Percentiles rank a stretch among this genome's conserved stretches.
Conservation (phyloP, 2,329 filamentous ascomycete species). For the Ceratocystis ficicola region DNA sequence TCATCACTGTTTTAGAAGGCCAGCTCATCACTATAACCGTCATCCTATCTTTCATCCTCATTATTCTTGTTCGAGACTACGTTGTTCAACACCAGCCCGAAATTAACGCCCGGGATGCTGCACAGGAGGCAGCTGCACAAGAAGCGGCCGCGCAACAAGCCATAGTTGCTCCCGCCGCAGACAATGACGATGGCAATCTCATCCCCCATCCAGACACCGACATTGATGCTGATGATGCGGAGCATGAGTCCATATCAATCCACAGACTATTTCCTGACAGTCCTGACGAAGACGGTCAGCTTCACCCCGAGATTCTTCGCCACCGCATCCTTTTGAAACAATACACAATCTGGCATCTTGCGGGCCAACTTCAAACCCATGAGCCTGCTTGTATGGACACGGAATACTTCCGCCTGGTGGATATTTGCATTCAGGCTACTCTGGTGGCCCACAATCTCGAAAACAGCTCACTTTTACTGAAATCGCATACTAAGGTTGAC, state of each 20-base stretch:
- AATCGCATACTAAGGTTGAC: neutral
- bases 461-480: neutral
- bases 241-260: neutral
- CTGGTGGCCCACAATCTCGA: neutral
- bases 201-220: neutral
- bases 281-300: neutral
- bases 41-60: slow-evolving; percentile 87
- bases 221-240: neutral
- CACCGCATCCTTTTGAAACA: neutral
- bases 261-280: neutral
- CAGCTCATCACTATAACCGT: slow-evolving; percentile 87
- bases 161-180: neutral
- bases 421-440: neutral
- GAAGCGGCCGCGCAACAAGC: neutral
- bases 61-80: slow-evolving; percentile 94
- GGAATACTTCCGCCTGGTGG: neutral
- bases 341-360: neutral
- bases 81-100: slow-evolving; percentile 96
- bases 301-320: neutral
- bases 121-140: slow-evolving; percentile 36
- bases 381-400: neutral
- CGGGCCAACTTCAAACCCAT: neutral
- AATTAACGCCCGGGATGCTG: slow-evolving; percentile 55
- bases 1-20: slow-evolving; percentile 79
- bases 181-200: neutral